A percentile compares a stretch with the other conserved stretches of the same genome.
Evolutionary conservation across 352 stramenopile species (phyloP).

Genomic region (Pythium rhizo-oryzae): DNA sequence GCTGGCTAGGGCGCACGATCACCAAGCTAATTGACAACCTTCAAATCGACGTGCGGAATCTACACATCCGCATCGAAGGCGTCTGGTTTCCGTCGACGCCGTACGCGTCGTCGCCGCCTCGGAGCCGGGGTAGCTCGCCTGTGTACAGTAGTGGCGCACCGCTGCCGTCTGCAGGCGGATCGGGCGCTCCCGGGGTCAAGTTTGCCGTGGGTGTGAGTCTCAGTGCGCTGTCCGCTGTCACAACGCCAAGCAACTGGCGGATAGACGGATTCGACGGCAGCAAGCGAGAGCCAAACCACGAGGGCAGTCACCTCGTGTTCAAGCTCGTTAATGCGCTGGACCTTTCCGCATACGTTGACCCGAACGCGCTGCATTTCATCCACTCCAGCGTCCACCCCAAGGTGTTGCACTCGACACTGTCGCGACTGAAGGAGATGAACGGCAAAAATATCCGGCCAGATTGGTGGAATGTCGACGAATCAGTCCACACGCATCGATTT

Average conservation of each 20-base stretch:
- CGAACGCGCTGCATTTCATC: constrained; percentile 84
- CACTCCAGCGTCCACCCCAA: constrained; percentile 81
- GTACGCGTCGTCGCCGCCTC: constrained; percentile 24
- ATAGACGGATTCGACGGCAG: constrained; percentile 70
- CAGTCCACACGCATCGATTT: constrained; percentile 76
- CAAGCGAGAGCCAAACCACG: constrained; percentile 22
- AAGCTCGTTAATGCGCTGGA: constrained; percentile 89
- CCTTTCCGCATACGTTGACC: constrained; percentile 86
- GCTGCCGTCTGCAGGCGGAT: neutral
- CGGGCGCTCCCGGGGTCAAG: constrained; percentile 34
- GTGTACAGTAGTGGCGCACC: constrained; percentile 16
- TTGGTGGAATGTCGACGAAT: constrained; percentile 83
- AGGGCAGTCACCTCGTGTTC: constrained; percentile 76
- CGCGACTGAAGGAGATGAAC: constrained; percentile 85
- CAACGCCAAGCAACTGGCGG: constrained; percentile 84
- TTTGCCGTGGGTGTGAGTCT: constrained; percentile 82
- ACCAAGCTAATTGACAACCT: constrained; percentile 92
- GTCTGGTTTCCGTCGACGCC: constrained; percentile 53
- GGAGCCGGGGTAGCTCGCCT: constrained; percentile 31
- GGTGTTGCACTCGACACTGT: constrained; percentile 74
- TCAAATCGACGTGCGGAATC: constrained; percentile 86
- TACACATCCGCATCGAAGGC: constrained; percentile 87
- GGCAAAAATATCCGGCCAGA: constrained; percentile 51
- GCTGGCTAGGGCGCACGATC: constrained; percentile 88
- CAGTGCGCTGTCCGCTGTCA: constrained; percentile 85